phyloP scores from a whole-genome alignment of 495 filamentous ascomycete genomes.

The Penicillium ochrochloron region DNA sequence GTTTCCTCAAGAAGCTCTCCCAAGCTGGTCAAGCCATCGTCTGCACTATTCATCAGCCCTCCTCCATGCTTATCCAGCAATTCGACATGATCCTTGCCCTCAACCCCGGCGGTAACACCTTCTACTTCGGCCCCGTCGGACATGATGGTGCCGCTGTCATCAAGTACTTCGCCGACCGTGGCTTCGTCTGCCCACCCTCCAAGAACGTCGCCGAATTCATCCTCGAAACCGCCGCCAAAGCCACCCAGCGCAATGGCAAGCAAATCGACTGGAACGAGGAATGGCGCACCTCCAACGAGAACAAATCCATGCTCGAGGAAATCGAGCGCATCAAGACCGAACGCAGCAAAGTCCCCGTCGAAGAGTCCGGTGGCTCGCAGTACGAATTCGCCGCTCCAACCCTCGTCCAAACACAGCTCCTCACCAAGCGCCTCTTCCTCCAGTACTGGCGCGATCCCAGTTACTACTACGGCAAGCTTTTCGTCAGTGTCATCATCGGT shows the following conservation, averaged over 20 bases:
- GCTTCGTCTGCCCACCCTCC: conserved; percentile 60
- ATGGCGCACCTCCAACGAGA: conserved; percentile 67
- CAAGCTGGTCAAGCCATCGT: conserved; percentile 75
- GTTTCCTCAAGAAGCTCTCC: conserved; percentile 83
- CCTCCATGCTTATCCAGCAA: conserved; percentile 70
- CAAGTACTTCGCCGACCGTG: conserved; percentile 69
- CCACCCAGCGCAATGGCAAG: conserved; percentile 53
- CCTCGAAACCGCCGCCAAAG: conserved; percentile 75
- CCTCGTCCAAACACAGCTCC: conserved; percentile 58
- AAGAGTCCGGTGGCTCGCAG: conserved; percentile 40
- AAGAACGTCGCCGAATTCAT: conserved; percentile 89
- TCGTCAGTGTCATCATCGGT: conserved; percentile 68
- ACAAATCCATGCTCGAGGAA: conserved; percentile 56
- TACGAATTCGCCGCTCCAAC: conserved; percentile 69
- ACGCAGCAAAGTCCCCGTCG: conserved; percentile 52
- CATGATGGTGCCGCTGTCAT: conserved; percentile 63
- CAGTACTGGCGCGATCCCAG: conserved; percentile 74
- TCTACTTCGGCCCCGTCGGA: conserved; percentile 76
- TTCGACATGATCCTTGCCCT: conserved; percentile 78
- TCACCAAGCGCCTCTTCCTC: conserved; percentile 68
- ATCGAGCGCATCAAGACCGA: conserved; percentile 63
- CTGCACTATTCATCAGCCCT: conserved; percentile 84
- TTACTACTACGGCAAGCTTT: conserved; percentile 77
- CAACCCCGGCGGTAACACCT: conserved; percentile 70
- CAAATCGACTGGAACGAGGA: conserved; percentile 71